A percentile compares a stretch with the other conserved stretches of the same genome.
These are phyloP conservation scores for Panicum hallii DNA, from an alignment of 202 grass and related monocot species.

Conservation along the genomic window DNA sequence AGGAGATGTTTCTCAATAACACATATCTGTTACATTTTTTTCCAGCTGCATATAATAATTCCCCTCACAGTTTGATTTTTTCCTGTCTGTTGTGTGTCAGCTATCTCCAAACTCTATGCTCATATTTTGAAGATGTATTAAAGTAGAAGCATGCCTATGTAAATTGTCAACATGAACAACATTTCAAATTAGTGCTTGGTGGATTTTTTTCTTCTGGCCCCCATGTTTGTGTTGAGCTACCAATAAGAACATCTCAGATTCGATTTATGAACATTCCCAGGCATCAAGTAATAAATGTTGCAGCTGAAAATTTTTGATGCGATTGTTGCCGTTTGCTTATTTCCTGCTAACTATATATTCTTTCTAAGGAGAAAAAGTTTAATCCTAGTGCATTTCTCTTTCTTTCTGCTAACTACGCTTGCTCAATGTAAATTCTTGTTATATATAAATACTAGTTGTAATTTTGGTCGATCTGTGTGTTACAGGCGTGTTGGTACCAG, in stretches of 20 bases:
- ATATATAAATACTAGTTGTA: background rate
- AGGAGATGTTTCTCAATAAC: background rate
- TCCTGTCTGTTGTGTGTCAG: background rate
- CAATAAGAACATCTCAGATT: background rate
- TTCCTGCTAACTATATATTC: background rate
- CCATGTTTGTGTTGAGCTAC: background rate
- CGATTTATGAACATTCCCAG: background rate
- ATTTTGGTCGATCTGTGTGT: background rate
- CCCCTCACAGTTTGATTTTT: background rate
- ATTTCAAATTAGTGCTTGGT: background rate
- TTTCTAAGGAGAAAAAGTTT: background rate
- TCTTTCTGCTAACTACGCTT: background rate
- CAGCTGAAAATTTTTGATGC: too few species aligned
- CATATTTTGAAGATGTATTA: background rate
- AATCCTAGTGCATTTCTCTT: background rate
- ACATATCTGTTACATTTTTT: background rate
- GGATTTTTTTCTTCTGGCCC: background rate
- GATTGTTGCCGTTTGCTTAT: background rate
- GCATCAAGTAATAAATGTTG: background rate
- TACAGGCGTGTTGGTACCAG: background rate
- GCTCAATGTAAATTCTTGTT: background rate
- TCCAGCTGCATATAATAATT: conserved; percentile 3
- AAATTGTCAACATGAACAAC: background rate
- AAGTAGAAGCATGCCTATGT: background rate
- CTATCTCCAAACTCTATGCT: background rate